Percentiles rank a stretch among this genome's conserved stretches.
Conservation (phyloP, 352 stramenopile genomes). For the Globisporangium spiculum region DNA sequence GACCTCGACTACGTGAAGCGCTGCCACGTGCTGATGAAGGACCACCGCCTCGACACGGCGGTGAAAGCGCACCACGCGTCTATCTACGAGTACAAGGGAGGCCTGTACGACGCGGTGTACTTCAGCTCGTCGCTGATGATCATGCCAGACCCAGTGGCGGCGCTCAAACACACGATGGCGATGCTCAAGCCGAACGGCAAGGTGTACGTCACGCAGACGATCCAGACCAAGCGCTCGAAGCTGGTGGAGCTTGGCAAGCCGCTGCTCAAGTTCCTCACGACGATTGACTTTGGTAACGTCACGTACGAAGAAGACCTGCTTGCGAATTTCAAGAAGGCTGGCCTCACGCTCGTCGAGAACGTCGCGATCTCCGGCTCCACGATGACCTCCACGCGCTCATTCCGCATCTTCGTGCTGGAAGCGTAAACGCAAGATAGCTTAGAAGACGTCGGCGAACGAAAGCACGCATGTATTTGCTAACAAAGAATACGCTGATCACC, state of each 20-base stretch:
- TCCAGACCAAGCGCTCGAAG: slow-evolving; percentile 75
- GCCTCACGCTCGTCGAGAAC: slow-evolving; percentile 52
- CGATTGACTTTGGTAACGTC: slow-evolving; percentile 91
- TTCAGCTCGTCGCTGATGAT: slow-evolving; percentile 92
- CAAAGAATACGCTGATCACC: neutral
- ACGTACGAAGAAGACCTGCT: slow-evolving; percentile 82
- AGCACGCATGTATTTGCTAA: slow-evolving; percentile 1
- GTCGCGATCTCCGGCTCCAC: slow-evolving; percentile 56
- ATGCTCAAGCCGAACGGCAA: slow-evolving; percentile 64
- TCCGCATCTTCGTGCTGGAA: slow-evolving; percentile 61
- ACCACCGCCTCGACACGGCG: slow-evolving; percentile 33
- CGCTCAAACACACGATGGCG: slow-evolving; percentile 56
- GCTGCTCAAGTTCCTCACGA: slow-evolving; percentile 91
- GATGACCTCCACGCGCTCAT: slow-evolving; percentile 59
- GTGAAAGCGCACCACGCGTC: slow-evolving; percentile 74
- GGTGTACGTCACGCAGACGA: slow-evolving; percentile 90
- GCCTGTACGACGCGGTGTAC: slow-evolving; percentile 88
- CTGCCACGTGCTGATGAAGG: slow-evolving; percentile 49
- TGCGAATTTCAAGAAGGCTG: slow-evolving; percentile 59
- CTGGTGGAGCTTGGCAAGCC: slow-evolving; percentile 81
- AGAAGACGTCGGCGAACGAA: neutral
- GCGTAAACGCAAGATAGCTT: slow-evolving; percentile 16
- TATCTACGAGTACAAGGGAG: slow-evolving; percentile 73
- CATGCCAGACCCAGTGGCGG: slow-evolving; percentile 85
- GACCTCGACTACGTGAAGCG: slow-evolving; percentile 82